Evolutionary conservation across 2,329 filamentous ascomycete genomes (phyloP), one percentile per base, ranked within the genome.

Genomic region (Triangularia setosa): DNA sequence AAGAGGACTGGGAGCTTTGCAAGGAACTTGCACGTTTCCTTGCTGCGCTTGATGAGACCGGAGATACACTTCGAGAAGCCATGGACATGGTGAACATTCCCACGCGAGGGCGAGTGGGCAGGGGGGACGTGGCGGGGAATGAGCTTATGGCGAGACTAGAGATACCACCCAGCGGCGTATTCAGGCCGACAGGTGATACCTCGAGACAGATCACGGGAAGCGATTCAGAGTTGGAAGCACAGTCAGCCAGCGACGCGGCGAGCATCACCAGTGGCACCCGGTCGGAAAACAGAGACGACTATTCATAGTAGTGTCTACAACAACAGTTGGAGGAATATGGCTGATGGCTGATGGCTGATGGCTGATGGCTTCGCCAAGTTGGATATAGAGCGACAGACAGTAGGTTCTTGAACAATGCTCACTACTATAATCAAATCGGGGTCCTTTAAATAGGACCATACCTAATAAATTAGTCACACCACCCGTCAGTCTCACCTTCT

Each of bases 21-120:
- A 95, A 93, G 71, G 95, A 99, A 75, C 83, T 99, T 27, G 93
- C 95, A 11, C 84, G 94, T n/a, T 99, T 99, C 77, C 79, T 99
- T 63, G 93, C 96, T 56, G 94, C 94, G 4, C 87, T 99, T 72
- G 95, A 99, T 73, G 89, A 92, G 69, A 90, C 88, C 14, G 95
- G 95, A 0, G 87, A 89, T 69, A 94, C 91, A 54, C 81, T 99
- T 58, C 82, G 86, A 61, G 86, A 89, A 70, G 90, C 90, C 1
- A 82, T 96, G 75, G 84, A 86, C 69, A 80, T 87, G 76, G 84
- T 87, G 6, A 83, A 85, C 57, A 70, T 75, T n/a, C 73, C 75
- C 64, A 70, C 72, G 7, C 21, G 25, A 27, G 73, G 73, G 61
- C 70, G 75, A 53, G 73, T 68, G 70, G 24, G 69, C 69, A 57